phyloP scores from a whole-genome alignment of 768 basidiomycete species.

The Hericium rajendrae region DNA sequence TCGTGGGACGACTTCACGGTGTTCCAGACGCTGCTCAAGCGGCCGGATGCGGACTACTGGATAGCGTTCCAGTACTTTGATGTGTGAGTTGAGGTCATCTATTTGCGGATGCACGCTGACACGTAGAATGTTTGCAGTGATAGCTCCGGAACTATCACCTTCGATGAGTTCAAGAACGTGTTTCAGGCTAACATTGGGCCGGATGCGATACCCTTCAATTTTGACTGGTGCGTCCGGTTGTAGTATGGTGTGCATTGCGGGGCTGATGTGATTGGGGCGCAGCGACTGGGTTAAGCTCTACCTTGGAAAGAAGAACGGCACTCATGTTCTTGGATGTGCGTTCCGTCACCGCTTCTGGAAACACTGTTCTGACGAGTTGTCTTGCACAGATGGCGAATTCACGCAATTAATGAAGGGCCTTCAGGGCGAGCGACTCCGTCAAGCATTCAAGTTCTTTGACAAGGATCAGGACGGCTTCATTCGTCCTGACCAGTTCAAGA shows the following conservation, averaged over 20 bases:
- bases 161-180: slow-evolving; percentile 91
- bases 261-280: not conserved
- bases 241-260: not conserved
- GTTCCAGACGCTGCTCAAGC: slow-evolving; percentile 88
- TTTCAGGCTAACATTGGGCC: slow-evolving; percentile 72
- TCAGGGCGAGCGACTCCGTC: slow-evolving; percentile 94
- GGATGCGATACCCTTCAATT: slow-evolving; percentile 88
- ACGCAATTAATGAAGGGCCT: slow-evolving; percentile 98
- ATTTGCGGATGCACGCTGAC: not conserved
- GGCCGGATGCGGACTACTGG: slow-evolving; percentile 95
- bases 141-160: slow-evolving; percentile 84
- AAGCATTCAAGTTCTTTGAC: slow-evolving; percentile 91
- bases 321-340: slow-evolving; percentile 87
- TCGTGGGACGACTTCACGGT: slow-evolving; percentile 95
- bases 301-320: slow-evolving; percentile 84
- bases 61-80: slow-evolving; percentile 96
- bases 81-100: slow-evolving; percentile 38
- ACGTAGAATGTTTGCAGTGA: slow-evolving; percentile 40
- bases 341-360: slow-evolving; percentile 7
- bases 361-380: slow-evolving; percentile 2
- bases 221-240: slow-evolving; percentile 59
- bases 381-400: slow-evolving; percentile 76
- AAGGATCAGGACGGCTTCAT: slow-evolving; percentile 90
- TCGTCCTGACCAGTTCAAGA: slow-evolving; percentile 86
- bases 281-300: slow-evolving; percentile 97